Base-by-base conservation (phyloP, 2,329 filamentous ascomycete species). In the Exophiala sp. region DNA sequence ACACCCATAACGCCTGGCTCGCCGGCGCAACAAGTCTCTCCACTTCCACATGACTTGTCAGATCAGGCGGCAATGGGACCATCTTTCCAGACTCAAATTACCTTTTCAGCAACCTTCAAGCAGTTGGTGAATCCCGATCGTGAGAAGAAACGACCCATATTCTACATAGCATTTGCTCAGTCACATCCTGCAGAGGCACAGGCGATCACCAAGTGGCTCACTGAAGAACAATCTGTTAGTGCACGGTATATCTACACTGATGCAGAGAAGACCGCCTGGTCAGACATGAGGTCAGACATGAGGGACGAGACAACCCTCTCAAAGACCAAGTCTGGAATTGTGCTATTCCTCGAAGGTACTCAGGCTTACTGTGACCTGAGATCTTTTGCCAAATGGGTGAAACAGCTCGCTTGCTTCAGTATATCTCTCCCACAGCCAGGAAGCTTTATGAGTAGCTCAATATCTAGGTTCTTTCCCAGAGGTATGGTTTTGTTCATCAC, bases 401-500 rank as follows among this genome's bases (percentile, higher is more conserved):
- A 32, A 24, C 2, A 29, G 7, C 8, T 43, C 10, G 14, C n/a
- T 11, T 55, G 51, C 43, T 52, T 47, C 41, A 49, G 50, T 11
- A 8, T 52, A 16, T 56, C 49, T n/a, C 57, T 50, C 16, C 16
- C 20, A 16, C 9, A 35, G n/a, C 5, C 18, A 5, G 20, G 48
- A 7, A 10, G 24, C 14, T 47, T 18, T 29, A 6, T 36, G 5
- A 24, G 3, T 7, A 35, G 29, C 18, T n/a, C 42, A 9, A 16
- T 49, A 16, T 18, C 35, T 5, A 58, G 40, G 46, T 34, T 61
- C 33, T 61, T 61, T 39, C 51, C 54, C 12, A 48, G 57, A 2
- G 59, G 59, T 10, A 52, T 46, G 0, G 57, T 46, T 18, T 12
- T 61, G 34, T 54, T 52, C 35, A 52, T 61, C 21, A 61, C 59